Evolutionary conservation across 805 yeast genomes (phyloP).

Genomic region (baker's yeast (Saccharomyces cerevisiae)): DNA sequence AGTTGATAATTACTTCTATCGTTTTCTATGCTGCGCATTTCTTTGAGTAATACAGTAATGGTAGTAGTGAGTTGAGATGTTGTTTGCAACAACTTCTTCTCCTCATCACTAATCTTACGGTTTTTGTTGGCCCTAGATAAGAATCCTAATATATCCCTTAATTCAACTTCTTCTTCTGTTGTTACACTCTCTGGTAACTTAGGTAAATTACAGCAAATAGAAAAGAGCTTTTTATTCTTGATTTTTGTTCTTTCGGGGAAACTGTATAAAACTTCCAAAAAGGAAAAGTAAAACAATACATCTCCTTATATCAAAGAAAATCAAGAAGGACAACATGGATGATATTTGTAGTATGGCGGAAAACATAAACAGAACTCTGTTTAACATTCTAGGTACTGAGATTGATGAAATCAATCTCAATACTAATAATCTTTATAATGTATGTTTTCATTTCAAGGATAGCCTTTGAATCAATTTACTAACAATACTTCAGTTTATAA

Average conservation of each 20-base stretch:
- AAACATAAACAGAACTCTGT: neutral
- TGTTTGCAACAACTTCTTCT: constrained; percentile 2
- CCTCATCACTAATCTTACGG: constrained; percentile 3
- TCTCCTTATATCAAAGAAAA: neutral
- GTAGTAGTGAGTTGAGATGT: constrained; percentile 10
- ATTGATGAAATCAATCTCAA: neutral
- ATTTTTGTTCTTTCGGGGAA: neutral
- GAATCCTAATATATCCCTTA: constrained; percentile 3
- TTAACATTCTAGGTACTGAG: neutral
- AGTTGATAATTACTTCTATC: neutral
- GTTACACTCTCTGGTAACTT: neutral
- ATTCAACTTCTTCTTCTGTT: constrained; percentile 1
- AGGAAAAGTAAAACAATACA: neutral
- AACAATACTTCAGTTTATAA: neutral
- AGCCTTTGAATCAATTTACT: neutral
- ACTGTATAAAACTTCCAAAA: neutral
- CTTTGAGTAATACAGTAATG: constrained; percentile 2
- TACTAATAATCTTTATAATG: neutral
- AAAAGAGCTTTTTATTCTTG: neutral
- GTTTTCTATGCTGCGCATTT: neutral
- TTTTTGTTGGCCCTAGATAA: constrained; percentile 2
- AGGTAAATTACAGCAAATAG: neutral
- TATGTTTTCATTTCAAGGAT: neutral
- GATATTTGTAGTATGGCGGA: neutral
- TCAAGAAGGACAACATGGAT: neutral